Percentiles rank a stretch among this genome's conserved stretches.
phyloP scores from a whole-genome alignment of 352 stramenopile genomes.

The Thalassiosira mediterranea region DNA sequence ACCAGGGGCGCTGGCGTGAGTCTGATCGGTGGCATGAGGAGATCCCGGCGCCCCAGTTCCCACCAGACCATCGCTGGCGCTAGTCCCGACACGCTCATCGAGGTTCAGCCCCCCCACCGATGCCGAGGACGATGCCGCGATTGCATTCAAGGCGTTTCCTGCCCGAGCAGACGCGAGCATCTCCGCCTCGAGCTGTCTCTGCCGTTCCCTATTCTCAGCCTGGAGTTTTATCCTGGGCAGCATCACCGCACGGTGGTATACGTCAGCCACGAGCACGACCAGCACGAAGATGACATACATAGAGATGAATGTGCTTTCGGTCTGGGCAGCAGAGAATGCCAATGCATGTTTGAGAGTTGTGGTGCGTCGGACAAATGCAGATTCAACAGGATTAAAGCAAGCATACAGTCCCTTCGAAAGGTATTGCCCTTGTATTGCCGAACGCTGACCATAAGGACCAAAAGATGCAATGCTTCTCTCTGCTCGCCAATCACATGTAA shows the following conservation, averaged over 20 bases:
- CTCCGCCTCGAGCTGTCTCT: conserved; percentile 48
- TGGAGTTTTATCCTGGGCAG: conserved; percentile 41
- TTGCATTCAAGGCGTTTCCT: conserved; percentile 41
- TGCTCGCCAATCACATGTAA: too few relatives aligned
- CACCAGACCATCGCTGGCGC: neutral
- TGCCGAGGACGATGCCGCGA: neutral
- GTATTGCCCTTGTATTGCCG: too few relatives aligned
- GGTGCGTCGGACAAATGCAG: too few relatives aligned
- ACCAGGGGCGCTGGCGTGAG: conserved; percentile 12
- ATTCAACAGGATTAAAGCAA: too few relatives aligned
- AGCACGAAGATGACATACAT: conserved; percentile 73
- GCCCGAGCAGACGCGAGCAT: conserved; percentile 15
- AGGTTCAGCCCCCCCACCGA: too few relatives aligned
- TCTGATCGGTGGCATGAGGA: neutral
- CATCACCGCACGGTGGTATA: conserved; percentile 57
- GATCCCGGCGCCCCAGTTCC: too few relatives aligned
- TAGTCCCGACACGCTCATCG: too few relatives aligned
- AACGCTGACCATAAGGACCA: too few relatives aligned
- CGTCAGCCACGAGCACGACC: conserved; percentile 57
- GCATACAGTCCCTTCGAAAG: too few relatives aligned
- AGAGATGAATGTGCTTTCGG: conserved; percentile 67
- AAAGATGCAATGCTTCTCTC: too few relatives aligned
- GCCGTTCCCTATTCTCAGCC: conserved; percentile 20
- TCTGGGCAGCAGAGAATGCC: too few relatives aligned
- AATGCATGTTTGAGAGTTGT: too few relatives aligned